Conservation (phyloP, 75 land plant species). For the Cunninghamia lanceolata region DNA sequence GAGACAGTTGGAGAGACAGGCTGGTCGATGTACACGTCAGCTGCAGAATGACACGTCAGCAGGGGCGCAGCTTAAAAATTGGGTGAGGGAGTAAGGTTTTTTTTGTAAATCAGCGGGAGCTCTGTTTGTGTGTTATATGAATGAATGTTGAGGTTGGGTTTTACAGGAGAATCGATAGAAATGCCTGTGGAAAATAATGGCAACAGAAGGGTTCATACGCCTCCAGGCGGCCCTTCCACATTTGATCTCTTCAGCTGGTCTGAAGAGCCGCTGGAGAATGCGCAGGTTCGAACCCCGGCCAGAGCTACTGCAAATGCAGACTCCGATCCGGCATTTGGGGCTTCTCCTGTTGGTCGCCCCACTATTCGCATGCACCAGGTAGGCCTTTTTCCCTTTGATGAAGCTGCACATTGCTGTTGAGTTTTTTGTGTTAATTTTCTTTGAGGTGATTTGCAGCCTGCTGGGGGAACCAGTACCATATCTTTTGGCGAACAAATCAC, state of each 20-base stretch:
- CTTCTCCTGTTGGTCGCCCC: constrained; percentile 10
- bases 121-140: too few species aligned
- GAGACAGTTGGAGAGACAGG: neutral
- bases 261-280: constrained; percentile 24
- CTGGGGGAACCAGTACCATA: constrained; percentile 42
- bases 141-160: neutral
- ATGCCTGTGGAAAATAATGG: constrained; percentile 4
- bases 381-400: neutral
- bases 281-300: constrained; percentile 19
- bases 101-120: neutral
- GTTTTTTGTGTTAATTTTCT: neutral
- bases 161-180: neutral
- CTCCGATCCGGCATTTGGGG: neutral
- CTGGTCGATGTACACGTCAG: neutral
- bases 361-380: constrained; percentile 47
- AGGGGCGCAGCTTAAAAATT: neutral
- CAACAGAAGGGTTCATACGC: constrained; percentile 21
- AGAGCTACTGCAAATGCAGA: constrained; percentile 23
- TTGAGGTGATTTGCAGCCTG: constrained; percentile 26
- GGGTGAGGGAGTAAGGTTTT: neutral
- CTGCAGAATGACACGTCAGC: neutral
- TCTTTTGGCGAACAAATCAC: constrained; percentile 43
- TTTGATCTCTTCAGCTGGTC: constrained; percentile 55
- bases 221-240: constrained; percentile 47
- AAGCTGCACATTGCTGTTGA: neutral